Conservation (phyloP, 495 filamentous ascomycete species). For the Halenospora varia region DNA sequence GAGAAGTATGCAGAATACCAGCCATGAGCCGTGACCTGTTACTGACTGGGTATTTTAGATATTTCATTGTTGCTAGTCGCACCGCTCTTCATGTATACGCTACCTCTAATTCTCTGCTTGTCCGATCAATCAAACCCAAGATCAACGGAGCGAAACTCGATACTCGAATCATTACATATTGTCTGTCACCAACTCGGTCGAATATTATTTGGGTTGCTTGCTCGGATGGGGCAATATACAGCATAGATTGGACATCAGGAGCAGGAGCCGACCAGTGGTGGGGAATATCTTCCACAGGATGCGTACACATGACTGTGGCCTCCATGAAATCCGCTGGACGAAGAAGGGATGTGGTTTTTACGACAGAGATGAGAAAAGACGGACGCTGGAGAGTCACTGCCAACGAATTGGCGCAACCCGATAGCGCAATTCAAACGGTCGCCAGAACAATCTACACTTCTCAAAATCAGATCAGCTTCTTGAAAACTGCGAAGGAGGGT, state of each 20-base stretch:
- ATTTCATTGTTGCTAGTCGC: slow-evolving; percentile 56
- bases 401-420: slow-evolving; percentile 26
- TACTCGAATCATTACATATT: slow-evolving; percentile 47
- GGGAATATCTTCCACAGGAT: slow-evolving; percentile 33
- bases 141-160: slow-evolving; percentile 15
- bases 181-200: slow-evolving; percentile 52
- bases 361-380: slow-evolving; percentile 31
- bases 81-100: slow-evolving; percentile 76
- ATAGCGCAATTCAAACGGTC: slow-evolving; percentile 19
- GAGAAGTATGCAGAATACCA: slow-evolving; percentile 75
- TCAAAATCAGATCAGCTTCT: slow-evolving; percentile 19
- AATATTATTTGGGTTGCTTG: slow-evolving; percentile 69
- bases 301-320: slow-evolving; percentile 41
- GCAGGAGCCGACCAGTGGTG: slow-evolving; percentile 36
- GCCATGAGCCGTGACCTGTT: too few species aligned
- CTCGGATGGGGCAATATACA: slow-evolving; percentile 57
- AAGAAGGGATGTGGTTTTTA: slow-evolving; percentile 40
- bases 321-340: slow-evolving; percentile 31
- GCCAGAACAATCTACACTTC: slow-evolving; percentile 26
- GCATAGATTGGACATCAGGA: slow-evolving; percentile 74
- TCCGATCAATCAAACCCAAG: slow-evolving; percentile 53
- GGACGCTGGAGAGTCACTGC: slow-evolving; percentile 38
- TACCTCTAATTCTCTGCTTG: slow-evolving; percentile 70
- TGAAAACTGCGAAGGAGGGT: slow-evolving; percentile 24
- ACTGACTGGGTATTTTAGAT: too few species aligned